Evolutionary conservation across 176 grass and related monocot species (phyloP), one percentile per base, ranked within the genome.

Genomic region (Oryza brachyantha): DNA sequence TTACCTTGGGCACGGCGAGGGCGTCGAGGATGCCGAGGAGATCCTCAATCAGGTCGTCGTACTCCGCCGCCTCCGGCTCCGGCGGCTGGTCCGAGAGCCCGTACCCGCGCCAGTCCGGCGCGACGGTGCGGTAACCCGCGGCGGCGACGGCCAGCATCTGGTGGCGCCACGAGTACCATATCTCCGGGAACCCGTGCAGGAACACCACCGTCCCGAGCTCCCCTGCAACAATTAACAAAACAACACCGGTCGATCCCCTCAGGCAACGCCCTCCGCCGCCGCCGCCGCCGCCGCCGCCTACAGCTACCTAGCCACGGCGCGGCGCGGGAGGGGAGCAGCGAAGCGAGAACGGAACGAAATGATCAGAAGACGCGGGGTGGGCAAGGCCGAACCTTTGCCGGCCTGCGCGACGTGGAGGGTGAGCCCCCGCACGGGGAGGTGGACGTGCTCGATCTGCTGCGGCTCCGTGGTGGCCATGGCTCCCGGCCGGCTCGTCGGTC

Each of bases 141-240:
- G 64, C 83, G 43, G 90, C 90, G 7, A 65, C 90, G 24, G 75
- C 90, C 29, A 83, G 70, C 90, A 92, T 88, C 74, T 88, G 90
- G 74, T 92, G 79, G 25, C 90, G 80, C 86, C 90, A 92, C 13
- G 86, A 32, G 79, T 92, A 88, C 86, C 90, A 88, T 77, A 92
- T 92, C 79, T 92, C 90, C 61, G 90, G 86, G 76, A 92, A 92
- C 5, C 86, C 86, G 68, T 88, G 86, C 80, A 88, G 54, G 85
- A 87, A 83, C 74, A 87, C 79, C 74, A 87, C 80, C 58, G 80
- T 83, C 2, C 73, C 85, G 17, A 78, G 73, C 55, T 87, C 80
- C n/a, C 32, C 86, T 88, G 68, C 28, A 29, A 43, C 41, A 43
- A 41, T 10, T 10, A 41, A 41, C 1, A 41, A 41, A 41, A n/a